Conservation (phyloP, 768 basidiomycete genomes). For the Stropharia rugosoannulata region DNA sequence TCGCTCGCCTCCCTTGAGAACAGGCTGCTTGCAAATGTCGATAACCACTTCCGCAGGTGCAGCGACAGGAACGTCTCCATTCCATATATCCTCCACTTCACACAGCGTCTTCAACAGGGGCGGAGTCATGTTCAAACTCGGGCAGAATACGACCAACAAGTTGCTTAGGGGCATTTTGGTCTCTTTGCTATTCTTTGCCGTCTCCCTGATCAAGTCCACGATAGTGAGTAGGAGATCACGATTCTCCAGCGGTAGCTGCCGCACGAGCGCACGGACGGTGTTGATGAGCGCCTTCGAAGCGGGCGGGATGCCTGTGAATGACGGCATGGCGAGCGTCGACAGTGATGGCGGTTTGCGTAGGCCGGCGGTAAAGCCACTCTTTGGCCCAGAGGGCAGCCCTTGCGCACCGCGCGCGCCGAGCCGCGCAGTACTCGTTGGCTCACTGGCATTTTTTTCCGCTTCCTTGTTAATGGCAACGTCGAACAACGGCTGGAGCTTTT, state of each 20-base stretch:
- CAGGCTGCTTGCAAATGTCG: conserved; percentile 24
- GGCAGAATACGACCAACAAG: conserved; percentile 84
- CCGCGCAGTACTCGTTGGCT: conserved; percentile 14
- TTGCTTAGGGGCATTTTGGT: conserved; percentile 96
- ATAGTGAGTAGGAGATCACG: conserved; percentile 84
- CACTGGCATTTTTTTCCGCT: conserved; percentile 30
- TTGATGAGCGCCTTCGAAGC: conserved; percentile 59
- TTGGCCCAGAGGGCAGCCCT: conserved; percentile 39
- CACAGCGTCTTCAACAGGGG: conserved; percentile 70
- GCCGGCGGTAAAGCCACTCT: conserved; percentile 27
- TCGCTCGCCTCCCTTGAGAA: conserved; percentile 5
- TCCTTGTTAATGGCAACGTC: conserved; percentile 72
- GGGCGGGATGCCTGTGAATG: conserved; percentile 56
- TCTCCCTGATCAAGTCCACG: conserved; percentile 74
- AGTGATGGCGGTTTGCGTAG: conserved; percentile 79
- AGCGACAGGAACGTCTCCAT: conserved; percentile 18
- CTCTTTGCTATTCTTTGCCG: conserved; percentile 61
- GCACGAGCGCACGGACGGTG: conserved; percentile 62
- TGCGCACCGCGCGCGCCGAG: conserved; percentile 13
- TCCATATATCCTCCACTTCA: conserved; percentile 71
- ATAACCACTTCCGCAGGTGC: conserved; percentile 46
- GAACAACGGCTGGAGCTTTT: conserved; percentile 68
- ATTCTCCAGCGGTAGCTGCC: conserved; percentile 75
- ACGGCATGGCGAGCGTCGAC: conserved; percentile 75
- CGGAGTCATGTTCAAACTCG: conserved; percentile 79